These are phyloP conservation scores for Yamadazyma songkhlaensis DNA, from an alignment of 1,139 yeast species.

Conservation along the genomic window DNA sequence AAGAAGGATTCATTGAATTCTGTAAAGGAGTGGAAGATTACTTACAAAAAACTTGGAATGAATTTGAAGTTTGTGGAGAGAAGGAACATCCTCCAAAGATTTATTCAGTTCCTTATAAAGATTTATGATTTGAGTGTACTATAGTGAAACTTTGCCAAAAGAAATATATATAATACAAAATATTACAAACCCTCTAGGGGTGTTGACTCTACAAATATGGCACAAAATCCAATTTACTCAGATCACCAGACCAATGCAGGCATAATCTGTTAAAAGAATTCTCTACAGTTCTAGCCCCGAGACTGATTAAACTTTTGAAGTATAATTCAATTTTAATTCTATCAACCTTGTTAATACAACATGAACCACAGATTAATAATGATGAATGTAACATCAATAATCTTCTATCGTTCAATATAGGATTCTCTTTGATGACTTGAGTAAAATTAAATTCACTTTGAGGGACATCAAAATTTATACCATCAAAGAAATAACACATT, in stretches of 20 bases:
- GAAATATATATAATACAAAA: background rate
- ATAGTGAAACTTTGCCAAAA: background rate
- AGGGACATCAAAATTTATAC: constrained; percentile 9
- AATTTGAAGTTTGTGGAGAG: constrained; percentile 34
- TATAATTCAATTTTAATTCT: constrained; percentile 12
- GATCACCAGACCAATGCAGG: constrained; percentile 13
- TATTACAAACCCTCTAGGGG: too few species aligned
- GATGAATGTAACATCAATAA: constrained; percentile 17
- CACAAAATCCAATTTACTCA: constrained; percentile 13
- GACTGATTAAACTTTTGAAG: constrained; percentile 11
- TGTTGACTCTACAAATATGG: constrained; percentile 13
- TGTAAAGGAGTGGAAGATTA: constrained; percentile 36
- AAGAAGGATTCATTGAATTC: constrained; percentile 29
- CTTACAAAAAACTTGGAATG: constrained; percentile 36
- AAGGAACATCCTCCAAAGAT: constrained; percentile 23
- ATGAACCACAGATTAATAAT: constrained; percentile 14
- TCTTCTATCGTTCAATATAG: constrained; percentile 12
- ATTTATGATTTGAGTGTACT: constrained; percentile 5
- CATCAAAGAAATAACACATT: constrained; percentile 15
- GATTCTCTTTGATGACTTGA: constrained; percentile 5
- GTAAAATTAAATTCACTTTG: constrained; percentile 8
- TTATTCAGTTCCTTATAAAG: constrained; percentile 16
- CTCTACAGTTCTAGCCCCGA: constrained; percentile 15
- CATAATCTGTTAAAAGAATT: constrained; percentile 11
- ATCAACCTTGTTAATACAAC: constrained; percentile 10